These are phyloP conservation scores for Cryphonectria japonica DNA, from an alignment of 2,329 filamentous ascomycete genomes.

Conservation along the genomic window DNA sequence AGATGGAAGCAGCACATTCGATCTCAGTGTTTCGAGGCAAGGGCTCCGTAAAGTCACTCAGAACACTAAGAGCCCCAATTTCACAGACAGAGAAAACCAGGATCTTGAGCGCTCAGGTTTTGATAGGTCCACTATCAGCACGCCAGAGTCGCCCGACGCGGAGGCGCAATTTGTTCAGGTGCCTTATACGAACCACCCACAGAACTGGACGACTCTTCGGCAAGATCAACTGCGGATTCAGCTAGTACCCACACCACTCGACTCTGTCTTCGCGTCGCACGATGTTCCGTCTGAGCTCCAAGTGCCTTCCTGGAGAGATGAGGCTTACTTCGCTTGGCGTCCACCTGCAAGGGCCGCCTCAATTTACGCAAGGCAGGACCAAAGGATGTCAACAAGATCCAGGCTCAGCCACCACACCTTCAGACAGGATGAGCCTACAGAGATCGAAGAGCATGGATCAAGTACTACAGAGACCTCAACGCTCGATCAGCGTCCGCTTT, in stretches of 20 bases:
- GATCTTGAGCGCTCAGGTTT: slow-evolving; percentile 1
- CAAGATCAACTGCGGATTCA: slow-evolving; percentile 14
- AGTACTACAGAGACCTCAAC: background rate
- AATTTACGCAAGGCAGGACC: background rate
- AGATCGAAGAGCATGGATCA: background rate
- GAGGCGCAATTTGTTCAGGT: background rate
- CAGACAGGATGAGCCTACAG: background rate
- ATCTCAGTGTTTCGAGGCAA: slow-evolving; percentile 18
- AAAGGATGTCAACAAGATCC: background rate
- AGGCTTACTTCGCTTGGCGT: slow-evolving; percentile 24
- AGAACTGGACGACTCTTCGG: slow-evolving; percentile 1
- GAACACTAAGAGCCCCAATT: background rate
- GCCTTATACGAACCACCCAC: background rate
- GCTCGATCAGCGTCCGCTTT: background rate
- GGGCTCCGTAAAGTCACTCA: background rate
- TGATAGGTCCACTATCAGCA: slow-evolving; percentile 13
- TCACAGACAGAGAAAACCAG: background rate
- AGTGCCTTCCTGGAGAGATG: slow-evolving; percentile 4
- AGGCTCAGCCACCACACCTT: background rate
- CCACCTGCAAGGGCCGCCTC: slow-evolving; percentile 19
- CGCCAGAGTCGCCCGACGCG: slow-evolving; percentile 12
- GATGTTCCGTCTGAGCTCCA: background rate
- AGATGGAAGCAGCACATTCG: slow-evolving; percentile 2
- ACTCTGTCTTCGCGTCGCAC: slow-evolving; percentile 22
- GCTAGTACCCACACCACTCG: slow-evolving; percentile 20